Conservation (phyloP, 2,329 filamentous ascomycete genomes). For the Arthrobotrys sinensis region DNA sequence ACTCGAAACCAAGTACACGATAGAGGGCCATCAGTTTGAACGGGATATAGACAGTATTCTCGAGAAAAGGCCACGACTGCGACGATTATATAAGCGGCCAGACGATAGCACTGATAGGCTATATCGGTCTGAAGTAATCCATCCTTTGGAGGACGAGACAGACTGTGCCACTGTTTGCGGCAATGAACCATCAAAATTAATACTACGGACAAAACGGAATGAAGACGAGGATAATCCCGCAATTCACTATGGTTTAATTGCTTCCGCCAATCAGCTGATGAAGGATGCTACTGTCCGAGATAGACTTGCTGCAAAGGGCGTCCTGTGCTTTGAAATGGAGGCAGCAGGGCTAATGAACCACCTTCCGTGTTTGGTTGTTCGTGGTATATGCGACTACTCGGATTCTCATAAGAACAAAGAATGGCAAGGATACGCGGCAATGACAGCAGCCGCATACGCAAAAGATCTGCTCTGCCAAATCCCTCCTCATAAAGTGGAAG, state of each 20-base stretch:
- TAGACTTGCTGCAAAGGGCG: conserved; percentile 11
- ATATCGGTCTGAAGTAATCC: conserved; percentile 62
- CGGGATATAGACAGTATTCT: not conserved
- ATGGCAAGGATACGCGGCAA: conserved; percentile 40
- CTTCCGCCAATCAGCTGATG: conserved; percentile 52
- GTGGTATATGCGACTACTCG: conserved; percentile 34
- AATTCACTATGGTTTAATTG: conserved; percentile 40
- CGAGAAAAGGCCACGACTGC: not conserved
- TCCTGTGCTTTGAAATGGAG: conserved; percentile 42
- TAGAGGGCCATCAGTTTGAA: not conserved
- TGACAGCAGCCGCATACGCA: conserved; percentile 22
- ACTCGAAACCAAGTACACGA: not conserved
- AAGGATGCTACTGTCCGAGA: conserved; percentile 39
- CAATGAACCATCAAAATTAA: conserved; percentile 51
- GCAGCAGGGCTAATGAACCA: conserved; percentile 36
- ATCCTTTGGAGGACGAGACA: not conserved
- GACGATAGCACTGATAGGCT: conserved; percentile 64
- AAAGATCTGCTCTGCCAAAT: conserved; percentile 20
- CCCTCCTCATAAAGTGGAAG: not conserved
- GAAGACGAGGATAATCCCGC: not conserved
- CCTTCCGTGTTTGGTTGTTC: conserved; percentile 21
- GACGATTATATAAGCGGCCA: conserved; percentile 64
- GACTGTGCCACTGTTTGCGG: not conserved
- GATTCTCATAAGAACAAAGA: conserved; percentile 35
- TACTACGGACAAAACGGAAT: conserved; percentile 52